Conservation (phyloP, 805 yeast species). For the Ogataea trehaloabstinens region DNA sequence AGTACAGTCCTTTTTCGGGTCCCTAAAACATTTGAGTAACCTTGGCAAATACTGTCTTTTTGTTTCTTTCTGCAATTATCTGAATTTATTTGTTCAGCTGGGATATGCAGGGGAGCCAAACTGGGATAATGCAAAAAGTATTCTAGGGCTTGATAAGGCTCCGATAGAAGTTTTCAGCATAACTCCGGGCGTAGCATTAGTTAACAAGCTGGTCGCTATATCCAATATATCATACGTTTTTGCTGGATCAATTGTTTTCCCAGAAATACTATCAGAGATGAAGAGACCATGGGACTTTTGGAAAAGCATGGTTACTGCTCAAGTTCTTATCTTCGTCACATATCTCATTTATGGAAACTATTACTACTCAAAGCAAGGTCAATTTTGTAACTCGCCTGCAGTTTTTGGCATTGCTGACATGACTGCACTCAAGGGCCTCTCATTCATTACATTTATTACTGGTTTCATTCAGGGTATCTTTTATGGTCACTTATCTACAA, state of each 20-base stretch:
- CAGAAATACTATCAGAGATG: constrained; percentile 49
- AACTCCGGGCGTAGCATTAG: constrained; percentile 17
- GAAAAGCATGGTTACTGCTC: constrained; percentile 45
- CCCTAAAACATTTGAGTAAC: constrained; percentile 36
- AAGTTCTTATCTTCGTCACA: constrained; percentile 36
- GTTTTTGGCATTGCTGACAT: constrained; percentile 39
- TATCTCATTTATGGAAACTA: constrained; percentile 43
- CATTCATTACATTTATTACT: constrained; percentile 35
- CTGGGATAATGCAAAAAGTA: constrained; percentile 18
- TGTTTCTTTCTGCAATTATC: constrained; percentile 19
- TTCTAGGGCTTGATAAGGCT: constrained; percentile 22
- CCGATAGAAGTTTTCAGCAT: constrained; percentile 15
- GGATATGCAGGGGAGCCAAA: constrained; percentile 20
- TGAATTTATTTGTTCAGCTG: constrained; percentile 16
- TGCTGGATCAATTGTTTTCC: constrained; percentile 51
- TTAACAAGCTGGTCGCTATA: constrained; percentile 35
- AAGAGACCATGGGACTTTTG: constrained; percentile 46
- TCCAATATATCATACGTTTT: constrained; percentile 47
- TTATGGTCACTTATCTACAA: constrained; percentile 46
- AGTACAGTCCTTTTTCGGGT: constrained; percentile 41
- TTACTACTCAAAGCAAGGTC: constrained; percentile 45
- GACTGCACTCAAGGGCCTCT: constrained; percentile 33
- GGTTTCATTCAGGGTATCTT: constrained; percentile 44
- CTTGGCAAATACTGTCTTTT: constrained; percentile 28
- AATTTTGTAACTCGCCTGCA: constrained; percentile 42